phyloP scores from a whole-genome alignment of 306 rosid species.

The Geum urbanum region DNA sequence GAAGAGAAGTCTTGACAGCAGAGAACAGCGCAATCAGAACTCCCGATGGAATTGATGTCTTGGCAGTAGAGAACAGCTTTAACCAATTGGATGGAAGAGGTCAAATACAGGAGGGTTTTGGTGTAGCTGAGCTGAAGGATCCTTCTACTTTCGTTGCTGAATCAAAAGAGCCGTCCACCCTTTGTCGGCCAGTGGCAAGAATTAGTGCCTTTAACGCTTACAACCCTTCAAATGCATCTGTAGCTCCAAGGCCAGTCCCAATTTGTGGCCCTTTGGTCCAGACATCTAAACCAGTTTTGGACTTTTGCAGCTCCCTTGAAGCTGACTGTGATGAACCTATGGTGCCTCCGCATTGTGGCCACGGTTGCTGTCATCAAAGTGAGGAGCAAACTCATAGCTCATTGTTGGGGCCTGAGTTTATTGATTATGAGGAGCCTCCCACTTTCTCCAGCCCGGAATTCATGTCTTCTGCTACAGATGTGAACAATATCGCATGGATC shows the following conservation, averaged over 20 bases:
- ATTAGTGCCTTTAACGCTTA: constrained; percentile 60
- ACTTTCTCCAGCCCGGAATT: constrained; percentile 54
- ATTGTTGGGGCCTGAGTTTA: constrained; percentile 69
- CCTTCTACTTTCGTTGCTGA: constrained; percentile 16
- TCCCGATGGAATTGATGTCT: constrained; percentile 31
- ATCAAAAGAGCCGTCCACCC: constrained; percentile 33
- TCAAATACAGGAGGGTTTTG: constrained; percentile 22
- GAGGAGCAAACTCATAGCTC: constrained; percentile 31
- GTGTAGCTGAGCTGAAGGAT: constrained; percentile 23
- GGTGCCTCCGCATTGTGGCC: constrained; percentile 56
- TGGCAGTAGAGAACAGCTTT: constrained; percentile 28
- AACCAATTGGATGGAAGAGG: constrained; percentile 21
- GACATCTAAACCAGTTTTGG: constrained; percentile 32
- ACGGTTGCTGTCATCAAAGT: constrained; percentile 46
- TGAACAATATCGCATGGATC: constrained; percentile 71
- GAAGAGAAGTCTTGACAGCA: constrained; percentile 32
- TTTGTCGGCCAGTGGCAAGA: constrained; percentile 48
- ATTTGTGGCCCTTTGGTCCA: constrained; percentile 43
- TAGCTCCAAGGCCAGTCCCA: constrained; percentile 34
- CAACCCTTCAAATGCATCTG: constrained; percentile 31
- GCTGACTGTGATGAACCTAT: constrained; percentile 37
- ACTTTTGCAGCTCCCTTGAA: constrained; percentile 41
- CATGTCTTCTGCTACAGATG: constrained; percentile 56
- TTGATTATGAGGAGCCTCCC: constrained; percentile 52
- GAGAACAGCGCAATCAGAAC: constrained; percentile 33